Conservation (phyloP, 1,284 basidiomycete genomes). For the Cutaneotrichosporon cutaneum region DNA sequence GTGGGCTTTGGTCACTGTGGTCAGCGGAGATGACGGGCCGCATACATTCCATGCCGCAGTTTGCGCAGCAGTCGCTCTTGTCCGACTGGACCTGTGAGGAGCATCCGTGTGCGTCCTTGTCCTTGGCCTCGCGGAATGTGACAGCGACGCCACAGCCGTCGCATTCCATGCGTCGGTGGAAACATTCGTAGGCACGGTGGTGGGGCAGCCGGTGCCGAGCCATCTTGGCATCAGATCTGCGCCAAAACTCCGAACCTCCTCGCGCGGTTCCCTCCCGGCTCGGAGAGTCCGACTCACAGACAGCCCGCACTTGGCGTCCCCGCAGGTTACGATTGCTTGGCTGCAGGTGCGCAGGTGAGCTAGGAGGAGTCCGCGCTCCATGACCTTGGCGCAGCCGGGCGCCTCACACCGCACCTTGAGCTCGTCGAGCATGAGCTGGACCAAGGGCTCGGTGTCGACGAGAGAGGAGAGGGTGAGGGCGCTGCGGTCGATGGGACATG, state of each 20-base stretch:
- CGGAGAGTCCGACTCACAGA: constrained; percentile 50
- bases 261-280: background rate
- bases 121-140: constrained; percentile 33
- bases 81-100: background rate
- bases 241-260: too few relatives aligned
- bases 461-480: constrained; percentile 54
- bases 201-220: constrained; percentile 36
- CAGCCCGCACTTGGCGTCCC: constrained; percentile 47
- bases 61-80: background rate
- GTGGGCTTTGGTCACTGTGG: constrained; percentile 2
- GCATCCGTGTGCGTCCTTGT: constrained; percentile 11
- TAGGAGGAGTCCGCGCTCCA: constrained; percentile 68
- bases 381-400: constrained; percentile 60
- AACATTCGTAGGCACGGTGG: constrained; percentile 47
- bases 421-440: constrained; percentile 68
- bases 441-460: constrained; percentile 27
- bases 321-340: constrained; percentile 62
- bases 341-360: constrained; percentile 66
- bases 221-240: constrained; percentile 28
- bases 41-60: constrained; percentile 8
- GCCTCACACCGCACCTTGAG: constrained; percentile 68
- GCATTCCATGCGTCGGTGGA: constrained; percentile 45
- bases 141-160: constrained; percentile 33
- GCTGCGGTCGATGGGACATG: constrained; percentile 80
- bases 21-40: background rate